Evolutionary conservation across 2,329 filamentous ascomycete genomes (phyloP), one percentile per base, ranked within the genome.

Genomic region (Nothomitra cinnamomea): DNA sequence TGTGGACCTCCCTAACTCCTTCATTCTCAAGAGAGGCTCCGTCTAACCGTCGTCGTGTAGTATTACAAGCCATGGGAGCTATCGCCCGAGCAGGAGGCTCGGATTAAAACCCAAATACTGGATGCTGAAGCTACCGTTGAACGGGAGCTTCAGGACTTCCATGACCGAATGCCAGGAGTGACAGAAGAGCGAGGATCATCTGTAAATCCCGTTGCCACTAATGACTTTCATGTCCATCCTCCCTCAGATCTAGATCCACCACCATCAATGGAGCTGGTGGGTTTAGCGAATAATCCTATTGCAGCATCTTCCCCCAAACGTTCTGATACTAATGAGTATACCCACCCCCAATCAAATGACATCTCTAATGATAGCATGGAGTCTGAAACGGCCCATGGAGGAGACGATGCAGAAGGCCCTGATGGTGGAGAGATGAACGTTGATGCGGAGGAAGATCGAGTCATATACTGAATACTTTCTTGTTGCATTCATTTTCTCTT

Each of bases 41-140:
- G 56, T 15, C 58, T 64, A 59, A 66, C 58, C 51, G 67, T 40
- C 40, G 19, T 38, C 12, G 54, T 7, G 42, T 58, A 95, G 87
- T 90, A 84, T 66, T 95, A 92, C 66, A 81, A 83, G 47, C 90
- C 90, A 0, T 94, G 85, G 83, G 80, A 87, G 60, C 72, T 85
- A 54, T 79, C 78, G 32, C 65, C 71, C 3, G 73, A 78, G 45
- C 83, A 95, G 64, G 79, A 89, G 65, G 76, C 79, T 3, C 72
- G 67, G 10, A 85, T 95, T 63, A 75, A 81, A 47, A 70, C 75
- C 3, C 89, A 95, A 65, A 73, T 87, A 25, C 72, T 75, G 48
- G 77, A 83, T 52, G 78, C 77, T 15, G 76, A 87, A 64, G 72
- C 70, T 1, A 72, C 65, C 5, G 79, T 94, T 58, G 74, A 78